These are phyloP conservation scores for Eucalyptus grandis DNA, from an alignment of 345 rosid genomes.

Conservation along the genomic window DNA sequence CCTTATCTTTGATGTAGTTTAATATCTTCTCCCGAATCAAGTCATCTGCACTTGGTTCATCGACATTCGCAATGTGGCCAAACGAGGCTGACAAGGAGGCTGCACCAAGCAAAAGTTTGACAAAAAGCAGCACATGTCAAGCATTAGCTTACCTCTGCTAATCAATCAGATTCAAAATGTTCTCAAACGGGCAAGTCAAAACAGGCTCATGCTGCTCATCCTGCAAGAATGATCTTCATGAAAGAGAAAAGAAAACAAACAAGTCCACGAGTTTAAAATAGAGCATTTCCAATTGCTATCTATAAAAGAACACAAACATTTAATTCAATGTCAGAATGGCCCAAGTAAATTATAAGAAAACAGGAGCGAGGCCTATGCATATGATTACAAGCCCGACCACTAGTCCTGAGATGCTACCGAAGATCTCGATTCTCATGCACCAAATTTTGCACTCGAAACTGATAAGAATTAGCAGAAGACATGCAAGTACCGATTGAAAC, in stretches of 20 bases:
- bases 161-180: not conserved
- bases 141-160: not conserved
- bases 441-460: not conserved
- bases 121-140: not conserved
- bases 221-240: not conserved
- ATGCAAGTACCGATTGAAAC: not conserved
- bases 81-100: constrained; percentile 82
- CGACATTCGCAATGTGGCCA: constrained; percentile 64
- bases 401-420: not conserved
- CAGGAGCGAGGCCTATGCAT: not conserved
- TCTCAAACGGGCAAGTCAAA: not conserved
- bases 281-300: not conserved
- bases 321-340: not conserved
- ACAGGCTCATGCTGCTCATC: not conserved
- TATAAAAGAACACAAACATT: not conserved
- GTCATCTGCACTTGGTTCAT: constrained; percentile 67
- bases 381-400: not conserved
- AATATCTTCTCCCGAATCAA: constrained; percentile 77
- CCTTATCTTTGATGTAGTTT: constrained; percentile 87
- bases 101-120: constrained; percentile 15
- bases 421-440: not conserved
- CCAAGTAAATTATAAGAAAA: not conserved
- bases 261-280: not conserved
- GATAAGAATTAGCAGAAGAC: not conserved
- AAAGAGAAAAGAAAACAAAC: not conserved